These are phyloP conservation scores for Fusarium verrucosum DNA, from an alignment of 2,329 filamentous ascomycete genomes.

Conservation along the genomic window DNA sequence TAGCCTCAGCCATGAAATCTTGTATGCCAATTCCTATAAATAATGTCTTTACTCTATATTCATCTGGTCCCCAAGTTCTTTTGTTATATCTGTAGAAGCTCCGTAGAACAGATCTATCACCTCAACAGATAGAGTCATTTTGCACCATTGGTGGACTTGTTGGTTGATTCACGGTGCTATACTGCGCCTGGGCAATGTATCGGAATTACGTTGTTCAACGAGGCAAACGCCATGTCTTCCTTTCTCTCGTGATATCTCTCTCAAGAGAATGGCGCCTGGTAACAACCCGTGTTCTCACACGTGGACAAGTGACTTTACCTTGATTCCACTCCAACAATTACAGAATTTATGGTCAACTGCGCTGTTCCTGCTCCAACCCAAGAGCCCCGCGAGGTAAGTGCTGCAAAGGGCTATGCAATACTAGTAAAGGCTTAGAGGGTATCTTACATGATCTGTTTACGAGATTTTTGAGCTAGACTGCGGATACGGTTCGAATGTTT, in stretches of 20 bases:
- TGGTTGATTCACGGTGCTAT: not conserved
- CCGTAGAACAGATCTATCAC: too few relatives aligned
- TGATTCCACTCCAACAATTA: too few relatives aligned
- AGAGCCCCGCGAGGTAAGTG: constrained; percentile 6
- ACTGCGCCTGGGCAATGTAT: constrained; percentile 11
- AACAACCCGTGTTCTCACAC: too few relatives aligned
- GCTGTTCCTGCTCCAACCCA: not conserved
- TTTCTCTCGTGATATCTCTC: not conserved
- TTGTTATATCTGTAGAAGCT: too few relatives aligned
- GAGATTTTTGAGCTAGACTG: constrained; percentile 10
- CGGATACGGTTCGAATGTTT: constrained; percentile 15
- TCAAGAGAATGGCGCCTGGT: not conserved
- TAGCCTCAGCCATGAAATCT: too few relatives aligned
- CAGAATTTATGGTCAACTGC: fast-evolving
- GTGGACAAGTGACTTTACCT: too few relatives aligned
- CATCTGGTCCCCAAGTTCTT: too few relatives aligned
- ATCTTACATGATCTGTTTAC: constrained; percentile 10
- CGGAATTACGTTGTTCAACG: not conserved
- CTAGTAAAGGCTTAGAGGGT: constrained; percentile 11
- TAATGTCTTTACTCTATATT: too few relatives aligned
- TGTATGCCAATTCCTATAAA: too few relatives aligned
- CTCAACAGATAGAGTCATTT: too few relatives aligned
- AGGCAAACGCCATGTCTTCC: not conserved
- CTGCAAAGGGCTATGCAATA: constrained; percentile 23
- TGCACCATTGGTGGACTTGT: not conserved